Conservation (phyloP, 1,284 basidiomycete species). For the Fomitiporia mediterranea region DNA sequence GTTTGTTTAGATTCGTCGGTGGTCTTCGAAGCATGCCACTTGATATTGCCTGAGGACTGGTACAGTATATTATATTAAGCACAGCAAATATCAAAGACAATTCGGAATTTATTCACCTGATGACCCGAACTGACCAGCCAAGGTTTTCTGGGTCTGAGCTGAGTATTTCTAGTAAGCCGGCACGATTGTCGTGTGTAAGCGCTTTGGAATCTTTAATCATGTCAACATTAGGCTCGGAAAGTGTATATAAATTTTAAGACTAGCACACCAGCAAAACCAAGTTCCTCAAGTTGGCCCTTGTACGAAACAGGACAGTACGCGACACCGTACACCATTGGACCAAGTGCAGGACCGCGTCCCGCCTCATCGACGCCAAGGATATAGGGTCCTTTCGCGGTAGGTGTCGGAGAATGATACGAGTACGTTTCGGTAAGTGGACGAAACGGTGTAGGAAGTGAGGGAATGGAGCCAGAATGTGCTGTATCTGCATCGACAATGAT, state of each 20-base stretch:
- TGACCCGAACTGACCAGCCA: conserved; percentile 81
- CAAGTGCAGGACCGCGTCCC: conserved; percentile 89
- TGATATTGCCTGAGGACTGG: conserved; percentile 87
- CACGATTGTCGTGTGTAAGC: conserved; percentile 70
- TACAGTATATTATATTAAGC: no score
- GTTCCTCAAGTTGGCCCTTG: conserved; percentile 64
- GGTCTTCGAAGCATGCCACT: conserved; percentile 84
- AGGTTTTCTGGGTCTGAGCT: conserved; percentile 63
- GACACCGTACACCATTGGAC: conserved; percentile 93
- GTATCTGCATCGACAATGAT: conserved; percentile 8
- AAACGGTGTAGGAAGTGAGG: conserved; percentile 52
- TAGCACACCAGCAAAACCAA: conserved; percentile 83
- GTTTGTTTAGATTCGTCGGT: conserved; percentile 87
- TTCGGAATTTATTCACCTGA: conserved; percentile 45
- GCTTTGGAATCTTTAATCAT: conserved; percentile 82
- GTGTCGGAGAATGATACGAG: conserved; percentile 73
- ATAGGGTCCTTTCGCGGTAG: conserved; percentile 63
- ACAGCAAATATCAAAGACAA: no score
- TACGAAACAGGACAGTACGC: conserved; percentile 88
- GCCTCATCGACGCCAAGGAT: conserved; percentile 97
- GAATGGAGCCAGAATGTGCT: conserved; percentile 26
- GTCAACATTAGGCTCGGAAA: background rate
- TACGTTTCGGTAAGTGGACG: conserved; percentile 68
- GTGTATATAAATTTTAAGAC: background rate
- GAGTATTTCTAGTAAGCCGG: conserved; percentile 56